phyloP scores from a whole-genome alignment of 2,329 filamentous ascomycete species.

The Colletotrichum acutatum region DNA sequence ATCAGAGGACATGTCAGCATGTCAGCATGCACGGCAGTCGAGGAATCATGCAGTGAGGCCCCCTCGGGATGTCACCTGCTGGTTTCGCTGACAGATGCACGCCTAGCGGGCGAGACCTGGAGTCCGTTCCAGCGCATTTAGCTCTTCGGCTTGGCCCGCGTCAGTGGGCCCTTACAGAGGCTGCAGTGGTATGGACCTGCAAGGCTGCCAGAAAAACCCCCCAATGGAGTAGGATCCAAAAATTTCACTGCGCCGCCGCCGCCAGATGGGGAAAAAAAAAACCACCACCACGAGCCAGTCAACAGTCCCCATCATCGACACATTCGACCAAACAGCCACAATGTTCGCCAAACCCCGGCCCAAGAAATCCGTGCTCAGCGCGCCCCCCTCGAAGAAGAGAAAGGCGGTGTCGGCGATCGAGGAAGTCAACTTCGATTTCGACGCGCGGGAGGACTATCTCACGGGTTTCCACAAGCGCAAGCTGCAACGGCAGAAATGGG shows the following conservation, averaged over 20 bases:
- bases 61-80: not conserved
- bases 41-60: not conserved
- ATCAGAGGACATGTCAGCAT: not conserved
- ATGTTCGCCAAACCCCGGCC: slow-evolving; percentile 69
- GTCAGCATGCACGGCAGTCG: not conserved
- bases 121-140: slow-evolving; percentile 29
- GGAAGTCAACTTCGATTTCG: slow-evolving; percentile 86
- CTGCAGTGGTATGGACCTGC: slow-evolving; percentile 23
- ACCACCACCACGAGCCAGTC: slow-evolving; percentile 23
- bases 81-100: slow-evolving; percentile 14
- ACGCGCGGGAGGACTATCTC: slow-evolving; percentile 85
- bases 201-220: slow-evolving; percentile 24
- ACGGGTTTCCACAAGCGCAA: slow-evolving; percentile 99
- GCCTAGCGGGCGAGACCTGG: not conserved
- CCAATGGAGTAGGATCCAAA: not conserved
- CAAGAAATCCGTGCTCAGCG: slow-evolving; percentile 65
- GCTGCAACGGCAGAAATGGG: slow-evolving; percentile 82
- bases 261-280: not conserved
- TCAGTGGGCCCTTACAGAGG: slow-evolving; percentile 33
- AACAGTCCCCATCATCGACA: slow-evolving; percentile 1
- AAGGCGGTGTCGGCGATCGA: slow-evolving; percentile 72
- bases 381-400: slow-evolving; percentile 73
- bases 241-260: slow-evolving; percentile 17
- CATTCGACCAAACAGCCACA: slow-evolving; percentile 22
- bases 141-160: slow-evolving; percentile 34